A percentile compares a stretch with the other conserved stretches of the same genome.
Conservation (phyloP, 1,284 basidiomycete species). For the Ganoderma boninense region DNA sequence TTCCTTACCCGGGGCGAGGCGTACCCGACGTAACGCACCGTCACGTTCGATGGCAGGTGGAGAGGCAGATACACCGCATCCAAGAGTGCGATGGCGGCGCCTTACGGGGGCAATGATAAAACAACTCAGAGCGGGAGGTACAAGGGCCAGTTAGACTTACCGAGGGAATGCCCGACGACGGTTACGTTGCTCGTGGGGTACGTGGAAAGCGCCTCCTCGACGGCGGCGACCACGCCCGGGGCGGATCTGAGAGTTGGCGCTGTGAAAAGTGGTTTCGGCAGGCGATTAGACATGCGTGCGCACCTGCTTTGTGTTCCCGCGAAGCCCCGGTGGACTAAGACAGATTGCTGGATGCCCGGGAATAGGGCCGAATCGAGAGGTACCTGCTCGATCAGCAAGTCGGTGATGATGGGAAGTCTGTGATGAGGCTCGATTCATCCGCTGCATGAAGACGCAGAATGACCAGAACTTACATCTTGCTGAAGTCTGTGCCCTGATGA, state of each 20-base stretch:
- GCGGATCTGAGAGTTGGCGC: constrained; percentile 34
- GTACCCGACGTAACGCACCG: constrained; percentile 50
- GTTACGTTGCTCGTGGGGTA: constrained; percentile 42
- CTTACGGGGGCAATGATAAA: constrained; percentile 32
- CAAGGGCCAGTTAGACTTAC: constrained; percentile 27
- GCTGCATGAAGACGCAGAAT: neutral
- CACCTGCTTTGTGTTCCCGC: constrained; percentile 56
- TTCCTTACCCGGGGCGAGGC: constrained; percentile 59
- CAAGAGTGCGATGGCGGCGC: constrained; percentile 56
- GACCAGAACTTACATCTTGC: constrained; percentile 5
- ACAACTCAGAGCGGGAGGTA: neutral
- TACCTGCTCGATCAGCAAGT: constrained; percentile 52
- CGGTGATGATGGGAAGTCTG: constrained; percentile 45
- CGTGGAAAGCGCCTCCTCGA: constrained; percentile 40
- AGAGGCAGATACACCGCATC: constrained; percentile 55
- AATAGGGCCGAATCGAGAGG: constrained; percentile 54
- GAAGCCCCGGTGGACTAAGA: constrained; percentile 66
- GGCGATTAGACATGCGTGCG: constrained; percentile 17
- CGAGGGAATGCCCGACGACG: constrained; percentile 49
- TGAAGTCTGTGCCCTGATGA: constrained; percentile 21
- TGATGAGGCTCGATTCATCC: neutral
- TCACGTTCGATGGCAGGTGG: constrained; percentile 46
- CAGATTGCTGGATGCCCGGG: constrained; percentile 52
- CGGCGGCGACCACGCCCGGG: constrained; percentile 42
- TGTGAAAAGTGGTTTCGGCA: neutral